Evolutionary conservation across 1,284 basidiomycete genomes (phyloP), one percentile per base, ranked within the genome.

Genomic region (Ceratobasidium sp.): DNA sequence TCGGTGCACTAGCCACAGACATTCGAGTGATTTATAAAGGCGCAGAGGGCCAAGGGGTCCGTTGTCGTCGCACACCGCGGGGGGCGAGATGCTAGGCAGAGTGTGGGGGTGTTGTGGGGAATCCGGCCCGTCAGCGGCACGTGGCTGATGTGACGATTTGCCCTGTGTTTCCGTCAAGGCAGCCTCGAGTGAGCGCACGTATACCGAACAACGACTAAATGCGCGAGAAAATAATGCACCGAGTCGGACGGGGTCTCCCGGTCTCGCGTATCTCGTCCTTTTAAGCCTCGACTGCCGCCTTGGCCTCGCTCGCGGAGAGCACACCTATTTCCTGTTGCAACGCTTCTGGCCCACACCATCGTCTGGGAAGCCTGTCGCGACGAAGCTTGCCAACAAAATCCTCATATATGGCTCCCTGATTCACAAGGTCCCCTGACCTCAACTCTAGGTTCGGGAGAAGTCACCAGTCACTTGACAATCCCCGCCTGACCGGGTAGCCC

Each of bases 181-280:
- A 54, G 64, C 40, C 19, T 17, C 15, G 22, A 22, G 37, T n/a
- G 54, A 51, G 37, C 9, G 37, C 22, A 13, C 7, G 25, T 25
- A n/a, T 34, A 43, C 69, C 67, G 67, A 69, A 57, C 69, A 71
- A 71, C 69, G 69, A 61, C 69, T 71, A 71, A 71, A 70, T 61
- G 69, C 56, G 25, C 57, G 69, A 56, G 54, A 71, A 71, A 46
- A 56, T 46, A 51, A 37, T 32, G 15, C 32, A 40, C 54, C 68
- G 40, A 46, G 54, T 71, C 54, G 44, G 51, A 43, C 69, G 69
- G 69, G 69, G 69, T 43, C 32, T 44, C 25, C 57, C 56, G 51
- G 69, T 17, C 56, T 71, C 22, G 62, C 62, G 56, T 44, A 19
- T 54, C 68, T 37, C 32, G 32, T n/a, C 29, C 70, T 73, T 73